A percentile compares a stretch with the other conserved stretches of the same genome.
phyloP scores from a whole-genome alignment of 148 eudicot genomes.

The Simmondsia chinensis region DNA sequence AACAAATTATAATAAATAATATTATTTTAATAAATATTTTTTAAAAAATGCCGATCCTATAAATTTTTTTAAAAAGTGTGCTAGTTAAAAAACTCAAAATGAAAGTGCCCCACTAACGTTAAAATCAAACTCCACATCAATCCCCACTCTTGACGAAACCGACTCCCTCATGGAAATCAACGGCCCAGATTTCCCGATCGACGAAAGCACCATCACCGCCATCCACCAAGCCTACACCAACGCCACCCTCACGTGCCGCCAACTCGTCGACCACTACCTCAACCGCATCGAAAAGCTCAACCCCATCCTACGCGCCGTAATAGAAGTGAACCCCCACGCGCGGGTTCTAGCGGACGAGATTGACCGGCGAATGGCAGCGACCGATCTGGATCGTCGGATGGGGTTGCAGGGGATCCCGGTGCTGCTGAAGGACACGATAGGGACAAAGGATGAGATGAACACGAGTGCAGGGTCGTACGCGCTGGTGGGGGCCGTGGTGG shows the following conservation, averaged over 20 bases:
- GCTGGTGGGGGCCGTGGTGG: constrained; percentile 54
- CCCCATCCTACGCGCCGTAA: constrained; percentile 40
- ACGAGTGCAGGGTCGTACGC: constrained; percentile 71
- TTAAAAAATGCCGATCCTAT: too few species aligned
- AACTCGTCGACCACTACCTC: constrained; percentile 34
- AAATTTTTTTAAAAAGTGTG: too few species aligned
- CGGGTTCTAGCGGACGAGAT: constrained; percentile 23
- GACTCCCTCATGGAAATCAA: too few species aligned
- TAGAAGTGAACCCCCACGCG: constrained; percentile 67
- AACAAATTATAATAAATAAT: too few species aligned
- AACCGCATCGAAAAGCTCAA: constrained; percentile 27
- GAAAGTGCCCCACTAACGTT: too few species aligned
- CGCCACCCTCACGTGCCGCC: constrained; percentile 26
- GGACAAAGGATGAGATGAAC: constrained; percentile 39
- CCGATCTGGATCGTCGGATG: not conserved
- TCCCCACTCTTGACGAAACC: too few species aligned
- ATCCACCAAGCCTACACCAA: constrained; percentile 25
- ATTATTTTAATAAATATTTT: too few species aligned
- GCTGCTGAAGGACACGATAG: constrained; percentile 54
- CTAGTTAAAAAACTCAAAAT: too few species aligned
- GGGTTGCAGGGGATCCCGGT: constrained; percentile 64
- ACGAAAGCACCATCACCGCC: constrained; percentile 15
- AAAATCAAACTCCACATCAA: too few species aligned
- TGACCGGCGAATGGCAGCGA: not conserved
- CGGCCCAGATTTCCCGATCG: constrained; percentile 15